Conservation (phyloP, 208 protist species). For the Crithidia brevicula region DNA sequence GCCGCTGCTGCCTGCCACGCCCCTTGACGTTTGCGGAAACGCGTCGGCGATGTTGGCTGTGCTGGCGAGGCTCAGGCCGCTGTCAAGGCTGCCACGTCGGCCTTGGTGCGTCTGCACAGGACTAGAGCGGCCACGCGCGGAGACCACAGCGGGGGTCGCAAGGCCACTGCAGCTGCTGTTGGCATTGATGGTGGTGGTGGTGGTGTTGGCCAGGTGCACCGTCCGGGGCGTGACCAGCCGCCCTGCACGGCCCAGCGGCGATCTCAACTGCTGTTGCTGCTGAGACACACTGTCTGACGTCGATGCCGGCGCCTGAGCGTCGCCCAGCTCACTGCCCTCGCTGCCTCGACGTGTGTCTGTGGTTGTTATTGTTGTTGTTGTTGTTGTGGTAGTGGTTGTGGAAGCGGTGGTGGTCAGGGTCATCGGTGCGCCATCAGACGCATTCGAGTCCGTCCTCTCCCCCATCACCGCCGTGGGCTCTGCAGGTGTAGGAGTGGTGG, state of each 20-base stretch:
- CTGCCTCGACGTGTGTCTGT: constrained; percentile 1
- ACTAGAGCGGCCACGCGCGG: constrained; percentile 4
- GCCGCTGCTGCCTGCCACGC: neutral
- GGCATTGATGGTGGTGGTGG: neutral
- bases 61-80: neutral
- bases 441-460: too few relatives aligned
- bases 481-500: too few relatives aligned
- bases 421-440: too few relatives aligned
- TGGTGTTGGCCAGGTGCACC: neutral
- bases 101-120: neutral
- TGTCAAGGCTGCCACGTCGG: neutral
- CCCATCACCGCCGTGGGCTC: too few relatives aligned
- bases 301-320: neutral
- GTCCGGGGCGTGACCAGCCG: constrained; percentile 11
- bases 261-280: constrained; percentile 3
- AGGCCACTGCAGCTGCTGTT: neutral
- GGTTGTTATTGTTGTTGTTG: neutral
- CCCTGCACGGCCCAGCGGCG: neutral
- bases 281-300: neutral
- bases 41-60: too few relatives aligned
- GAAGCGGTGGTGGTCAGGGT: too few relatives aligned
- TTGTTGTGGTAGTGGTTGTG: neutral
- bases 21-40: too few relatives aligned
- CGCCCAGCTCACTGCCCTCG: neutral
- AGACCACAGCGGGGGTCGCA: neutral